Percentiles rank a stretch among this genome's conserved stretches.
Evolutionary conservation across 1,139 yeast species (phyloP).

Genomic region (Blastobotrys elegans): DNA sequence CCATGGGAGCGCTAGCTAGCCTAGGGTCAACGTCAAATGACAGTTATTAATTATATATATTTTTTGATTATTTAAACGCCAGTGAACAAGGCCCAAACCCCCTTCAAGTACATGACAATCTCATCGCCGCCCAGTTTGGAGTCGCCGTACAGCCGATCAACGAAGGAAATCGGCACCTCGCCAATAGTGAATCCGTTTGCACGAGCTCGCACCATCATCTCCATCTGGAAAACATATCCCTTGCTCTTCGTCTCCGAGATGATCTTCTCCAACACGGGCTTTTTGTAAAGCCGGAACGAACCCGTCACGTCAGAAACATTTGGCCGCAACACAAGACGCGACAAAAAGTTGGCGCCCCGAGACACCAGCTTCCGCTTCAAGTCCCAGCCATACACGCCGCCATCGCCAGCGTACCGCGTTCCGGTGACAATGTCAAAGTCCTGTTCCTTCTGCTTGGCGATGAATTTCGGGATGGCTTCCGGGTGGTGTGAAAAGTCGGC

Average conservation of each 20-base stretch:
- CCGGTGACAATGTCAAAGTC: slow-evolving; percentile 81
- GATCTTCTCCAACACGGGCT: slow-evolving; percentile 60
- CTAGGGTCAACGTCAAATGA: neutral
- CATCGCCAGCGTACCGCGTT: slow-evolving; percentile 75
- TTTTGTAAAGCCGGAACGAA: slow-evolving; percentile 71
- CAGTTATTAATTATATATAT: neutral
- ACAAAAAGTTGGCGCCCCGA: slow-evolving; percentile 77
- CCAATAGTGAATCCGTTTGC: slow-evolving; percentile 66
- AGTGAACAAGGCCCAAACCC: slow-evolving; percentile 66
- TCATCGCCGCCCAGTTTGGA: slow-evolving; percentile 79
- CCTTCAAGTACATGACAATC: slow-evolving; percentile 71
- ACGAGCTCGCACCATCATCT: slow-evolving; percentile 82
- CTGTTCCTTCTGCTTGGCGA: slow-evolving; percentile 59
- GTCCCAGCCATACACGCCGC: slow-evolving; percentile 86
- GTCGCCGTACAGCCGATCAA: slow-evolving; percentile 77
- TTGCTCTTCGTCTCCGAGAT: slow-evolving; percentile 68
- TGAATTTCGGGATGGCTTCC: slow-evolving; percentile 71
- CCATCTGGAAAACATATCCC: slow-evolving; percentile 88
- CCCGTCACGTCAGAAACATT: slow-evolving; percentile 75
- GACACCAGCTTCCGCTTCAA: slow-evolving; percentile 74
- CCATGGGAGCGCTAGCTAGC: neutral
- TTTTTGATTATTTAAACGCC: slow-evolving; percentile 40
- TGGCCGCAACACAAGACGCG: slow-evolving; percentile 68
- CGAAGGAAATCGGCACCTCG: slow-evolving; percentile 76
- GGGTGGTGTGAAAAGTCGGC: slow-evolving; percentile 82